These are phyloP conservation scores for Aspergillus asperescens DNA, from an alignment of 495 filamentous ascomycete genomes.

Conservation along the genomic window DNA sequence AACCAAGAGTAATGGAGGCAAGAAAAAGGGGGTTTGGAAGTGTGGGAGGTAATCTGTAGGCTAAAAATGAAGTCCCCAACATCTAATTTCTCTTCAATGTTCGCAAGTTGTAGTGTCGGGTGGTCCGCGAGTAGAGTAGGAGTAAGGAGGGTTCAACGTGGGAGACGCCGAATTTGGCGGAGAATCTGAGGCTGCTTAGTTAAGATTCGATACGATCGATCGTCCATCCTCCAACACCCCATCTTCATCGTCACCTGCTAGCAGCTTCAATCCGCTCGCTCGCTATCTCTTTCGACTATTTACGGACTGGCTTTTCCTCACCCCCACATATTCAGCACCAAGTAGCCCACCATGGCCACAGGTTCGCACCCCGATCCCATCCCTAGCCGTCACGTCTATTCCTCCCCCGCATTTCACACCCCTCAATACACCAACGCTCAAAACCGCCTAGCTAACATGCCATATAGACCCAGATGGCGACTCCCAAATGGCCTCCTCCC, in stretches of 20 bases:
- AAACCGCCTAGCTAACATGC: neutral
- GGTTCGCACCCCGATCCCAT: constrained; percentile 4
- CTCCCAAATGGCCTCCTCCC: constrained; percentile 53
- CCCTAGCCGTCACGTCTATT: neutral
- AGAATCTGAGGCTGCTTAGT: constrained; percentile 11
- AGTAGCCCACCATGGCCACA: constrained; percentile 3
- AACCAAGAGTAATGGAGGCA: neutral
- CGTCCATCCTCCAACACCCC: neutral
- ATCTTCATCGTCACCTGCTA: neutral
- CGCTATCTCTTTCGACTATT: neutral
- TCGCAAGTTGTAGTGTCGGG: neutral
- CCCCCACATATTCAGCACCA: neutral
- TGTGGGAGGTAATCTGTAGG: neutral
- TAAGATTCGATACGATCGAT: constrained; percentile 3
- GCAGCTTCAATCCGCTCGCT: neutral
- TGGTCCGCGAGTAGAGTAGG: constrained; percentile 5
- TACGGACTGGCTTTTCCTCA: neutral
- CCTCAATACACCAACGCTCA: neutral
- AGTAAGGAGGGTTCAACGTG: constrained; percentile 10
- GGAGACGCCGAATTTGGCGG: constrained; percentile 6
- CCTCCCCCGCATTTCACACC: constrained; percentile 5
- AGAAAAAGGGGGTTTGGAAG: neutral
- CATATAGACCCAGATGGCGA: constrained; percentile 49
- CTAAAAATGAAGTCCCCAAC: constrained; percentile 5
- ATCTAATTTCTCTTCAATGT: neutral